phyloP scores from a whole-genome alignment of 495 filamentous ascomycete genomes.

The Hypoxylon lenormandii region DNA sequence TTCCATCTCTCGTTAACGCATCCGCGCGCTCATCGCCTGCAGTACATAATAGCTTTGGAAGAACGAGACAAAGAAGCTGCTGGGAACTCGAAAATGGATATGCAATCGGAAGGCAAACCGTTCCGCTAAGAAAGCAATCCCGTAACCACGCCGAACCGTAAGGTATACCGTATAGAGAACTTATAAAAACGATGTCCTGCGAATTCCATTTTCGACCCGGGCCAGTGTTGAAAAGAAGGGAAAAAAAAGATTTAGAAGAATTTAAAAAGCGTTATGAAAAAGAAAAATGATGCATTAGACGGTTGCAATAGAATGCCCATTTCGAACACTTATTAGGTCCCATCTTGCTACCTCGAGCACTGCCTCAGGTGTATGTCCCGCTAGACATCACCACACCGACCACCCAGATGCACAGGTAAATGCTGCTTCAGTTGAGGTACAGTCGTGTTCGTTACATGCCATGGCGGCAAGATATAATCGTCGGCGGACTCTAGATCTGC shows the following conservation, averaged over 20 bases:
- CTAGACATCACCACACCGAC: slow-evolving; percentile 17
- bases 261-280: slow-evolving; percentile 14
- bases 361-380: slow-evolving; percentile 14
- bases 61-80: slow-evolving; percentile 32
- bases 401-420: slow-evolving; percentile 5
- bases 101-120: slow-evolving; percentile 17
- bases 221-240: slow-evolving; percentile 18
- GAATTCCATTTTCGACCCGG: slow-evolving; percentile 41
- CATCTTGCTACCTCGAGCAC: slow-evolving; percentile 24
- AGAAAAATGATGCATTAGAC: slow-evolving; percentile 29
- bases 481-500: not conserved
- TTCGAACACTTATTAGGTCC: slow-evolving; percentile 21
- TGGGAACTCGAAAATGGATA: slow-evolving; percentile 25
- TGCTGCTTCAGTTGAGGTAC: slow-evolving; percentile 11
- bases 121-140: slow-evolving; percentile 23
- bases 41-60: slow-evolving; percentile 25
- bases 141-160: slow-evolving; percentile 40
- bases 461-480: not conserved
- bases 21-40: slow-evolving; percentile 13
- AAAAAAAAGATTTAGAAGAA: slow-evolving; percentile 10
- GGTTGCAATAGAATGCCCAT: slow-evolving; percentile 21
- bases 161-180: slow-evolving; percentile 47
- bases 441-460: slow-evolving; percentile 10
- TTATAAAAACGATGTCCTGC: slow-evolving; percentile 25
- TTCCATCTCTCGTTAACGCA: slow-evolving; percentile 22